phyloP scores from a whole-genome alignment of 2,329 filamentous ascomycete genomes.

The Emergomyces africanus region DNA sequence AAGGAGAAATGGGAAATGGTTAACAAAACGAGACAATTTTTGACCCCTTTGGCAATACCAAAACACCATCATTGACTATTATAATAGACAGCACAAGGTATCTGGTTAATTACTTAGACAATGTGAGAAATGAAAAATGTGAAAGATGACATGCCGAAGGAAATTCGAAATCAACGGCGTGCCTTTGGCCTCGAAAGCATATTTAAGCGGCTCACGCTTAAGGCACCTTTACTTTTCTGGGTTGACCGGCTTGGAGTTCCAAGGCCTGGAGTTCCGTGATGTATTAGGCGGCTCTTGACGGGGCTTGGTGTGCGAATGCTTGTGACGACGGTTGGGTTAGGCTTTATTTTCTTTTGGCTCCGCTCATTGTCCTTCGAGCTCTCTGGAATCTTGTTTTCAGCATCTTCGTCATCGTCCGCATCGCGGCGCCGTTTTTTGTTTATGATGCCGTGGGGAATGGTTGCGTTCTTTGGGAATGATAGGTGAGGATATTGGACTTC shows the following conservation, averaged over 20 bases:
- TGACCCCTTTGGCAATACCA: not conserved
- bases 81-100: not conserved
- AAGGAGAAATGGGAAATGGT: not conserved
- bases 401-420: slow-evolving; percentile 20
- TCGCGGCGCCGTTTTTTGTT: slow-evolving; percentile 29
- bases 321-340: slow-evolving; percentile 15
- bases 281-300: slow-evolving; percentile 15
- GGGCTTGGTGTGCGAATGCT: slow-evolving; percentile 19
- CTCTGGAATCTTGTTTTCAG: slow-evolving; percentile 22
- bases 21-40: not conserved
- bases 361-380: slow-evolving; percentile 17
- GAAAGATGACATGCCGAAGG: not conserved
- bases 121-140: not conserved
- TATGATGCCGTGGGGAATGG: slow-evolving; percentile 28
- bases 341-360: slow-evolving; percentile 24
- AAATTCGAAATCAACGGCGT: slow-evolving; percentile 15
- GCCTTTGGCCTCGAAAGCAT: slow-evolving; percentile 36
- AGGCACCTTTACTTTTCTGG: slow-evolving; percentile 18
- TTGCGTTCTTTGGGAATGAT: slow-evolving; percentile 19
- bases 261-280: slow-evolving; percentile 5
- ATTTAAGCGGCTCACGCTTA: slow-evolving; percentile 36
- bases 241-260: slow-evolving; percentile 15
- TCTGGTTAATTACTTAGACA: not conserved
- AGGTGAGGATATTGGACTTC: slow-evolving; percentile 10
- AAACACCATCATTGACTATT: not conserved